Evolutionary conservation across 768 basidiomycete species (phyloP).

Genomic region (Clavaria fumosa): DNA sequence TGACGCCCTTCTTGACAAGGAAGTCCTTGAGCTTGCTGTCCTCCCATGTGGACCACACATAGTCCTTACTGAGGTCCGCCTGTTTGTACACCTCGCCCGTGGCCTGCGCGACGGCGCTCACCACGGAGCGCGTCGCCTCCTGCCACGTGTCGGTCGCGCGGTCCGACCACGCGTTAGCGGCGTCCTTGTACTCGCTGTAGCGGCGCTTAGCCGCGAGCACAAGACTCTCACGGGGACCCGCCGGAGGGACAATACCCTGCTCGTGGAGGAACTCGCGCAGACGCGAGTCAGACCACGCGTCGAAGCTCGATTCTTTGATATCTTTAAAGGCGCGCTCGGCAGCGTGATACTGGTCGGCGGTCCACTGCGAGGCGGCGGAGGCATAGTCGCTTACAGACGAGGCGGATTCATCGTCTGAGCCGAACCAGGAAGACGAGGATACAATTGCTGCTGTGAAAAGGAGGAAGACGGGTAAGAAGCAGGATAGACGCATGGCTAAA

Average conservation of each 20-base stretch:
- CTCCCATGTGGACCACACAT: slow-evolving; percentile 82
- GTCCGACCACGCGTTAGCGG: slow-evolving; percentile 40
- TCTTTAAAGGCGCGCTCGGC: slow-evolving; percentile 50
- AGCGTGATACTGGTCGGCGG: slow-evolving; percentile 42
- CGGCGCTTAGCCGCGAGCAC: slow-evolving; percentile 60
- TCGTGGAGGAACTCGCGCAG: slow-evolving; percentile 74
- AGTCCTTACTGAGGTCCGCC: slow-evolving; percentile 69
- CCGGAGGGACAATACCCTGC: slow-evolving; percentile 75
- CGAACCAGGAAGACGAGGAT: slow-evolving; percentile 49
- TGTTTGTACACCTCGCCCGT: slow-evolving; percentile 32
- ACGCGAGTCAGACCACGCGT: slow-evolving; percentile 73
- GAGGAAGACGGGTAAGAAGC: too few relatives aligned
- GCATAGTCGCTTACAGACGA: slow-evolving; percentile 7
- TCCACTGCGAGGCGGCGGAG: slow-evolving; percentile 31
- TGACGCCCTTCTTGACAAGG: slow-evolving; percentile 58
- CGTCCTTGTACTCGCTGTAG: slow-evolving; percentile 42
- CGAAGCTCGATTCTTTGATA: slow-evolving; percentile 46
- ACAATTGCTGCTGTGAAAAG: too few relatives aligned
- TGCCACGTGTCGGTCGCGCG: slow-evolving; percentile 33
- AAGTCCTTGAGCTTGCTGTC: slow-evolving; percentile 58
- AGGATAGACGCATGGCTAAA: too few relatives aligned
- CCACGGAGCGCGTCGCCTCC: slow-evolving; percentile 26
- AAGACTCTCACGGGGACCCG: slow-evolving; percentile 66
- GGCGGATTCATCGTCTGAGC: slow-evolving; percentile 20
- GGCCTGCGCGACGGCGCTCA: slow-evolving; percentile 33